Conservation (phyloP, 352 stramenopile genomes). For the Phytophthora sp. region DNA sequence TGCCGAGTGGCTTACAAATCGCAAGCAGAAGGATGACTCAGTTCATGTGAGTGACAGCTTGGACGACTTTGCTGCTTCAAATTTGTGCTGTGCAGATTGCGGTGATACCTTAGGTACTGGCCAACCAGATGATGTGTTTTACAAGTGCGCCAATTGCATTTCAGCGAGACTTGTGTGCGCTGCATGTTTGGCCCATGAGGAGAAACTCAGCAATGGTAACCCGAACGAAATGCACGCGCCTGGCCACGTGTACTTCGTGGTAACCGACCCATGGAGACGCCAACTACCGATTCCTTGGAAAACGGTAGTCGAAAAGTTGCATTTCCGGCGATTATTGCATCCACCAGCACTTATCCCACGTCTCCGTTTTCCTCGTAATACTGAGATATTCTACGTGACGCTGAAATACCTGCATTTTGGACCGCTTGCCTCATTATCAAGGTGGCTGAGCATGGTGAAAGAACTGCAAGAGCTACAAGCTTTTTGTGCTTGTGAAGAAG, state of each 20-base stretch:
- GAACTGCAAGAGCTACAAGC: conserved; percentile 67
- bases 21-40: conserved; percentile 11
- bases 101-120: conserved; percentile 26
- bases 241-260: conserved; percentile 72
- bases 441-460: conserved; percentile 54
- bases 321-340: conserved; percentile 52
- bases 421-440: conserved; percentile 60
- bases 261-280: conserved; percentile 51
- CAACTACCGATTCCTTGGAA: conserved; percentile 31
- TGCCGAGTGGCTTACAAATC: conserved; percentile 27
- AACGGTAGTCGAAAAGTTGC: conserved; percentile 26
- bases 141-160: conserved; percentile 70
- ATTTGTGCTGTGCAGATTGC: conserved; percentile 38
- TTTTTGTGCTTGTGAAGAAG: conserved; percentile 71
- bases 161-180: conserved; percentile 54
- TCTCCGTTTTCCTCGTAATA: conserved; percentile 53
- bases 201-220: conserved; percentile 42
- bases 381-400: conserved; percentile 69
- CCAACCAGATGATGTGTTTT: conserved; percentile 45
- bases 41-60: conserved; percentile 1
- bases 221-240: conserved; percentile 60
- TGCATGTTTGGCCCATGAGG: conserved; percentile 55
- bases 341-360: conserved; percentile 63
- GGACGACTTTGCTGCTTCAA: conserved; percentile 2
- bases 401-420: conserved; percentile 74